Evolutionary conservation across 345 rosid species (phyloP).

Genomic region (Eucalyptus cloeziana): DNA sequence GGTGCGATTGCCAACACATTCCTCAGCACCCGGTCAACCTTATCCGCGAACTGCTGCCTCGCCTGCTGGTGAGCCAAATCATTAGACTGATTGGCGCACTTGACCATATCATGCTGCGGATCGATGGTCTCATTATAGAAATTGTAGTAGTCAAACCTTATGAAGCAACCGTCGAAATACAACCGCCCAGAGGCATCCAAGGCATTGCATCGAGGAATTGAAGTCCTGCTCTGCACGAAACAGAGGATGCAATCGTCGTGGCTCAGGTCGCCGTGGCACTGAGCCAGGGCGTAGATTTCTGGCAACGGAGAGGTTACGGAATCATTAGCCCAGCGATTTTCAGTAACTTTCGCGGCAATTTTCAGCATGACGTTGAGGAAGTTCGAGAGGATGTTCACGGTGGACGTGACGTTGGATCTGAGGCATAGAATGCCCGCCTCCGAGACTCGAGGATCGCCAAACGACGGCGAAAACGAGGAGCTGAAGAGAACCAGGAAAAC

Average conservation of each 20-base stretch:
- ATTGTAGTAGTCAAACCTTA: constrained; percentile 39
- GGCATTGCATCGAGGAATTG: constrained; percentile 31
- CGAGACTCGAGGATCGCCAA: constrained; percentile 25
- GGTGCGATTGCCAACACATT: not conserved
- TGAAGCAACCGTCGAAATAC: constrained; percentile 59
- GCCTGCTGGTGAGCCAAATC: not conserved
- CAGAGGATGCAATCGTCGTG: constrained; percentile 56
- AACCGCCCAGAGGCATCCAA: constrained; percentile 36
- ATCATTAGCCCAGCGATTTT: constrained; percentile 20
- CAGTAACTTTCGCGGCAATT: constrained; percentile 9
- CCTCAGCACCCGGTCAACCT: not conserved
- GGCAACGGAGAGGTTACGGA: not conserved
- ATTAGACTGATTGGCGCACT: constrained; percentile 2
- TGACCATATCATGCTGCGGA: constrained; percentile 5
- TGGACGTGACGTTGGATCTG: not conserved
- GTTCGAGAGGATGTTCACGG: constrained; percentile 5
- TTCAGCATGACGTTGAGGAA: constrained; percentile 33
- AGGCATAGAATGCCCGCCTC: constrained; percentile 29
- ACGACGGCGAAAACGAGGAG: not conserved
- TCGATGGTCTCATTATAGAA: constrained; percentile 35
- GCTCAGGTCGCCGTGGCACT: constrained; percentile 53
- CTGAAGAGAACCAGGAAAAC: not conserved
- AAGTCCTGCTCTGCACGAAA: constrained; percentile 30
- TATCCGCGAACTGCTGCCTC: not conserved
- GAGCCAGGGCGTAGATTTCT: constrained; percentile 27